Evolutionary conservation across 129 eudicot species (phyloP), one percentile per base, ranked within the genome.

Genomic region (Centaurea solstitialis): DNA sequence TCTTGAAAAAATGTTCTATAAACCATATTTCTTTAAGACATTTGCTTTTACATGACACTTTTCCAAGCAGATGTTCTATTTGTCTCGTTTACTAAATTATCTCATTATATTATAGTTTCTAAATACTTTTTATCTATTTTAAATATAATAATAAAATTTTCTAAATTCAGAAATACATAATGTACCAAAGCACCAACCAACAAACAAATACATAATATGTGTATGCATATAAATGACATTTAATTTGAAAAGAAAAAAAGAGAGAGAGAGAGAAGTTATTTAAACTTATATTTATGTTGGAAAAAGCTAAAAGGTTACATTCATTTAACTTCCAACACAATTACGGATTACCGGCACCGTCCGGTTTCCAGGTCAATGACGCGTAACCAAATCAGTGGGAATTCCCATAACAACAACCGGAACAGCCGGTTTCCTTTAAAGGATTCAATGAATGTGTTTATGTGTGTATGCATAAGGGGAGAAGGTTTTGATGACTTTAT

Each of bases 381-480:
- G 28, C 76, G 71, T 50, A 47, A 18, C 18, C 30, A 33, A 15
- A 77, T 79, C 80, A 82, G 90, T 88, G 91, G 87, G 81, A 75
- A 68, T 28, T 47, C 21, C 77, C 64, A 13, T 64, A 82, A 65
- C 75, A 12, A 72, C 65, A 80, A 91, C 89, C 88, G 91, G 84
- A 30, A 67, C 77, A 50, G 24, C 89, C 91, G 90, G 87, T 85
- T 78, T 39, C 37, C 13, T 50, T 79, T 79, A 76, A 72, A 7
- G 76, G 90, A 89, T 91, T 85, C 96, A 91, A 85, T 91, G 96
- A 88, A 91, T 85, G 64, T 74, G n/a, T n/a, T 11, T 18, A 38
- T 40, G 4, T 35, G 20, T n/a, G n/a, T n/a, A n/a, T 18, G 69
- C 45, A 28, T 45, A 75, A 78, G 85, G 88, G 85, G 86, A 37